A percentile compares a stretch with the other conserved stretches of the same genome.
phyloP scores from a whole-genome alignment of 345 rosid species.

The Arabis hirsuta region DNA sequence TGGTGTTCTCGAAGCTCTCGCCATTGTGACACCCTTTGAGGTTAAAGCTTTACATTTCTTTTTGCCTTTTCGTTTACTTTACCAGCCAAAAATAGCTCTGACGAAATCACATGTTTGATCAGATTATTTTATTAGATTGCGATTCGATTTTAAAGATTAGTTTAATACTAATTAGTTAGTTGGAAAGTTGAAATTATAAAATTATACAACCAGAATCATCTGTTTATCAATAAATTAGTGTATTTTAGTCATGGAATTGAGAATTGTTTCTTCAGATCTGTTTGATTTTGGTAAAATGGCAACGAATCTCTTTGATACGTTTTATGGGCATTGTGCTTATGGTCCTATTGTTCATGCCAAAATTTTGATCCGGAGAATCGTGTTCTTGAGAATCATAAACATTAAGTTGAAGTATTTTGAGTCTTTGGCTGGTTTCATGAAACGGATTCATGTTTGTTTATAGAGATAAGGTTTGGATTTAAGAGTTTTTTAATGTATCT shows the following conservation, averaged over 20 bases:
- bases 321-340: background rate
- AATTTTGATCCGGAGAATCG: slow-evolving; percentile 3
- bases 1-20: slow-evolving; percentile 94
- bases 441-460: background rate
- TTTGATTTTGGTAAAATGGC: slow-evolving; percentile 3
- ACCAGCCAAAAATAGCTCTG: background rate
- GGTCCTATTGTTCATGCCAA: background rate
- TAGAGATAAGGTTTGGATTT: too few species aligned
- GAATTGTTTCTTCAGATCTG: slow-evolving; percentile 8
- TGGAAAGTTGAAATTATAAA: background rate
- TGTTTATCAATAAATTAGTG: background rate
- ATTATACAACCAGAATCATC: background rate
- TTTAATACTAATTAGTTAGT: slow-evolving; percentile 2
- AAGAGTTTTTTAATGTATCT: background rate
- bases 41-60: slow-evolving; percentile 32
- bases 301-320: background rate
- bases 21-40: slow-evolving; percentile 94
- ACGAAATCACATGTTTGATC: slow-evolving; percentile 8
- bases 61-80: background rate
- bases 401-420: background rate
- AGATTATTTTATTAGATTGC: slow-evolving; percentile 11
- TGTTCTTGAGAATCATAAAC: background rate
- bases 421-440: background rate
- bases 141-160: background rate
- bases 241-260: background rate